A percentile compares a stretch with the other conserved stretches of the same genome.
phyloP scores from a whole-genome alignment of 306 rosid genomes.

The Lathyrus aphaca region DNA sequence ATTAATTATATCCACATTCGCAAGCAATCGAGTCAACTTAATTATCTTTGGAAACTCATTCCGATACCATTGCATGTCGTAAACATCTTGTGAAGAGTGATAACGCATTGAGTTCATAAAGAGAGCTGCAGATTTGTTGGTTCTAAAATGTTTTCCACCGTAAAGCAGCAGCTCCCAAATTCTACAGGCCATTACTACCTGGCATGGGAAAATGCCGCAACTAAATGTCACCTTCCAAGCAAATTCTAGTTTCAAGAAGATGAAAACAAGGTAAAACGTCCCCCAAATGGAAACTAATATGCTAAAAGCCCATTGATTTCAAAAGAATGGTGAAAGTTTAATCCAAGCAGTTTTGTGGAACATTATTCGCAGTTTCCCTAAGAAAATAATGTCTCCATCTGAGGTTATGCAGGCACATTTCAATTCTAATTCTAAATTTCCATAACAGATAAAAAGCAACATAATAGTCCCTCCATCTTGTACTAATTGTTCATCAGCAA shows the following conservation, averaged over 20 bases:
- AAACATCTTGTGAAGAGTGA: conserved; percentile 57
- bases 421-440: neutral
- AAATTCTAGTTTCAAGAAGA: too few species aligned
- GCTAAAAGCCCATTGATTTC: neutral
- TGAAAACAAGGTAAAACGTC: conserved; percentile 1
- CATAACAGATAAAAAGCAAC: neutral
- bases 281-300: neutral
- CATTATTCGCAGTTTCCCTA: neutral
- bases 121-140: conserved; percentile 41
- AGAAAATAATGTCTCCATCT: conserved; percentile 1
- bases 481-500: neutral
- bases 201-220: conserved; percentile 16
- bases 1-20: conserved; percentile 59
- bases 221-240: too few species aligned
- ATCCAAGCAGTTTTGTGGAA: conserved; percentile 15
- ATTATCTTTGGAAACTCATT: conserved; percentile 51
- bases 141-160: conserved; percentile 34
- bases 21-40: conserved; percentile 51
- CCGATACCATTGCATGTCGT: conserved; percentile 55
- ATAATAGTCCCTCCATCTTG: neutral
- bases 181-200: conserved; percentile 48
- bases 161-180: conserved; percentile 26
- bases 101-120: conserved; percentile 46
- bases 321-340: neutral
- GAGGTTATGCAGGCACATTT: neutral